Percentiles rank a stretch among this genome's conserved stretches.
These are phyloP conservation scores for Phylloporus sp. DNA, from an alignment of 768 basidiomycete species.

Conservation along the genomic window DNA sequence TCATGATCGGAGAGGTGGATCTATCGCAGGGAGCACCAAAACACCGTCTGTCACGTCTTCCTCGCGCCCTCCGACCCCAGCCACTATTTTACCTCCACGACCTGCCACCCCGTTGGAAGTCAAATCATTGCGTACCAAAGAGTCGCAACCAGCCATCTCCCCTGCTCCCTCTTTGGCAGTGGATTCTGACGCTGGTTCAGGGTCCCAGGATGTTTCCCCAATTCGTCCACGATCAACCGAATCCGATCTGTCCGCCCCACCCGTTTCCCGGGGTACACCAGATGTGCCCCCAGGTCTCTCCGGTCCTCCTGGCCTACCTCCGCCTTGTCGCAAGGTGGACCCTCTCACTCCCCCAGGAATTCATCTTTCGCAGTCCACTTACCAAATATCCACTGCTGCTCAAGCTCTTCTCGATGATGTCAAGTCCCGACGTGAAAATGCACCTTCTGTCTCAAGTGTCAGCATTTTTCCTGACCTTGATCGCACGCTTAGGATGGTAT, in stretches of 20 bases:
- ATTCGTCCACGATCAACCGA: constrained; percentile 38
- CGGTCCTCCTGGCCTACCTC: constrained; percentile 46
- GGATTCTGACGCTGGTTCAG: constrained; percentile 46
- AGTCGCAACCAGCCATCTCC: constrained; percentile 32
- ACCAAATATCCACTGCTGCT: constrained; percentile 85
- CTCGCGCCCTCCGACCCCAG: constrained; percentile 58
- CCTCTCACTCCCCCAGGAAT: constrained; percentile 41
- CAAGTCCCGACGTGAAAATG: constrained; percentile 64
- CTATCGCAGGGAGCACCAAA: constrained; percentile 33
- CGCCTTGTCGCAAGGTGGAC: constrained; percentile 45
- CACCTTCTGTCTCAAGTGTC: constrained; percentile 34
- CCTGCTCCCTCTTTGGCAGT: constrained; percentile 46
- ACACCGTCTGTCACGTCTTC: constrained; percentile 44
- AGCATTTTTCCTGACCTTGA: constrained; percentile 90
- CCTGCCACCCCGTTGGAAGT: constrained; percentile 42
- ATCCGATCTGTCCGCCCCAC: constrained; percentile 33
- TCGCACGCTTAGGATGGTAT: constrained; percentile 70
- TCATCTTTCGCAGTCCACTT: constrained; percentile 47
- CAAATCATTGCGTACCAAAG: constrained; percentile 39
- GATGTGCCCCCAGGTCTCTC: constrained; percentile 58
- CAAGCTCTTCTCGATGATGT: constrained; percentile 83
- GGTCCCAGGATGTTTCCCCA: constrained; percentile 41
- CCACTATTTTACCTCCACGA: constrained; percentile 34
- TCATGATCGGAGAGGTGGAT: constrained; percentile 41
- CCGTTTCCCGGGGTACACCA: constrained; percentile 46